Conservation (phyloP, 352 stramenopile genomes). For the Plasmopara muralis region DNA sequence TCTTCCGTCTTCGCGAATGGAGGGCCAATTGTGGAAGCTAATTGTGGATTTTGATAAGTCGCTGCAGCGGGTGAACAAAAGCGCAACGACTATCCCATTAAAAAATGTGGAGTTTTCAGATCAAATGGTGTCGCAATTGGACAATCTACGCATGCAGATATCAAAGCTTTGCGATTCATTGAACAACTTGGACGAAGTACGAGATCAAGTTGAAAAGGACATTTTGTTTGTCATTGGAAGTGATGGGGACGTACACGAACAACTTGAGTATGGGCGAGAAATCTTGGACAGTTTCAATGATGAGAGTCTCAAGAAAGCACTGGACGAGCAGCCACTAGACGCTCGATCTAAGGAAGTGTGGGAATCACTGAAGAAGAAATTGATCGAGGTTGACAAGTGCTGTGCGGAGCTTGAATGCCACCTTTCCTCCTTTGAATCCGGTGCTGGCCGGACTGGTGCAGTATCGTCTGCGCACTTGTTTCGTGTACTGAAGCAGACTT, state of each 20-base stretch:
- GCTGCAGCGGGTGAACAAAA: slow-evolving; percentile 42
- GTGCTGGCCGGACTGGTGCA: slow-evolving; percentile 8
- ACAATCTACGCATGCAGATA: slow-evolving; percentile 32
- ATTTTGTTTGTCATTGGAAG: slow-evolving; percentile 73
- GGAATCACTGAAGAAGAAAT: slow-evolving; percentile 38
- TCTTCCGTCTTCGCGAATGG: slow-evolving; percentile 36
- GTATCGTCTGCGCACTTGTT: slow-evolving; percentile 49
- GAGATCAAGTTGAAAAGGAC: slow-evolving; percentile 61
- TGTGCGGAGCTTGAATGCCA: slow-evolving; percentile 49
- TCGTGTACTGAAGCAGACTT: slow-evolving; percentile 65
- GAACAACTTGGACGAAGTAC: slow-evolving; percentile 46
- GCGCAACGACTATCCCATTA: slow-evolving; percentile 30
- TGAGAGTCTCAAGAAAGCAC: slow-evolving; percentile 44
- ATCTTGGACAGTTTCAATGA: slow-evolving; percentile 67
- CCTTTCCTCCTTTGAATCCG: slow-evolving; percentile 31
- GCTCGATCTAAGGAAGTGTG: slow-evolving; percentile 54
- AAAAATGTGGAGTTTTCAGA: slow-evolving; percentile 29
- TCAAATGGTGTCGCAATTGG: slow-evolving; percentile 23
- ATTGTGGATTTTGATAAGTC: slow-evolving; percentile 66
- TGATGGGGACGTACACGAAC: slow-evolving; percentile 68
- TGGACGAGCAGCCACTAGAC: slow-evolving; percentile 67
- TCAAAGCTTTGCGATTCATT: slow-evolving; percentile 41
- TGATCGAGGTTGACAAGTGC: slow-evolving; percentile 42
- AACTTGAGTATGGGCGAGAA: slow-evolving; percentile 61
- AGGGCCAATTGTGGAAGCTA: slow-evolving; percentile 63